Conservation (phyloP, 192 early-diverging fungal genomes). For the Dissophora ornata region DNA sequence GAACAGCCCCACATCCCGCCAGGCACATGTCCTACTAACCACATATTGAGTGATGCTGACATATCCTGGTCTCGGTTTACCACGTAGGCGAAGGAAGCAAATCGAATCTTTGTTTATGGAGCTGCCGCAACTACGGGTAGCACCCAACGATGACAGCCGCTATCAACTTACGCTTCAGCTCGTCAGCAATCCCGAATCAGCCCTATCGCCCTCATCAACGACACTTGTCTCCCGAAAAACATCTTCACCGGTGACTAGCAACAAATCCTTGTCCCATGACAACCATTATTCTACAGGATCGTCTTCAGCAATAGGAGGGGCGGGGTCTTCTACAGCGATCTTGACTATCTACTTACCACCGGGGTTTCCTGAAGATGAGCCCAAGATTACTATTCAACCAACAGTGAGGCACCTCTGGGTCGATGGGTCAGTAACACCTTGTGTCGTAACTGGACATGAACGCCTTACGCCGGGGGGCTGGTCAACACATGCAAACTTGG, state of each 20-base stretch:
- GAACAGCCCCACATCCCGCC: too few relatives aligned
- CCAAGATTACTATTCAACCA: slow-evolving; percentile 62
- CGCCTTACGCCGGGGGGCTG: slow-evolving; percentile 53
- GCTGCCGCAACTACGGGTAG: slow-evolving; percentile 24
- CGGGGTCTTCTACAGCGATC: slow-evolving; percentile 14
- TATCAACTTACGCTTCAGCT: slow-evolving; percentile 33
- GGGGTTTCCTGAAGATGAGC: slow-evolving; percentile 64
- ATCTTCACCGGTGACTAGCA: slow-evolving; percentile 7
- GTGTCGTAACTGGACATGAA: slow-evolving; percentile 60
- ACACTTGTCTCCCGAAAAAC: slow-evolving; percentile 12
- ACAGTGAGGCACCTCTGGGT: slow-evolving; percentile 67
- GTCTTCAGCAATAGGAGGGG: neutral
- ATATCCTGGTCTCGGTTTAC: too few relatives aligned
- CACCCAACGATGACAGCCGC: slow-evolving; percentile 39
- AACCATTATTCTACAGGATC: slow-evolving; percentile 1
- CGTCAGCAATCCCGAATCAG: slow-evolving; percentile 15
- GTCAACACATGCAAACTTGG: slow-evolving; percentile 58
- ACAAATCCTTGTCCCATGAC: too few relatives aligned
- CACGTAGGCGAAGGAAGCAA: slow-evolving; percentile 46
- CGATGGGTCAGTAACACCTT: slow-evolving; percentile 46
- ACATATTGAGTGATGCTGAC: too few relatives aligned
- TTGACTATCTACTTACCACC: slow-evolving; percentile 59
- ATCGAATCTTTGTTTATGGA: slow-evolving; percentile 44
- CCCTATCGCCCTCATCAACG: slow-evolving; percentile 10
- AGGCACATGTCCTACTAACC: too few relatives aligned